These are phyloP conservation scores for Gypsophila paniculata DNA, from an alignment of 179 eudicot species.

Conservation along the genomic window DNA sequence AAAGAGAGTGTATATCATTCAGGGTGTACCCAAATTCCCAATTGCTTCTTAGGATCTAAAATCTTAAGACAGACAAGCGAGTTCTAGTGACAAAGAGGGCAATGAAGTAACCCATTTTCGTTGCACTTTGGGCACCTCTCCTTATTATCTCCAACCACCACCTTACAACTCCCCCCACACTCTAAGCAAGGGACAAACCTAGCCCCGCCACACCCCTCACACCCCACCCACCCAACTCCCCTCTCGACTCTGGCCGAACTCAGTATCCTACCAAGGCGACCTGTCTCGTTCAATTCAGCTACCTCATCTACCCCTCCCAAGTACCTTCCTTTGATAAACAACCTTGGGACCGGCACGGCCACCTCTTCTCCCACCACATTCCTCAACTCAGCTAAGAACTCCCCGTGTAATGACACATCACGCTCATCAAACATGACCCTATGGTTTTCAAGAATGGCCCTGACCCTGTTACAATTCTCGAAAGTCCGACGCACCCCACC, in stretches of 20 bases:
- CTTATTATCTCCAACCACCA: conserved; percentile 32
- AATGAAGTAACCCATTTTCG: conserved; percentile 70
- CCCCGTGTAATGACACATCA: conserved; percentile 66
- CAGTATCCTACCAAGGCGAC: conserved; percentile 59
- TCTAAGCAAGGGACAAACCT: conserved; percentile 82
- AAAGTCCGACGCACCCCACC: conserved; percentile 76
- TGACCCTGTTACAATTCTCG: conserved; percentile 68
- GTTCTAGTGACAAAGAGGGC: conserved; percentile 47
- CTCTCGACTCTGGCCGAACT: conserved; percentile 67
- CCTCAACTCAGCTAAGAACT: conserved; percentile 53
- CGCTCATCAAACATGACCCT: conserved; percentile 78
- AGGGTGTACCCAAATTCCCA: no score
- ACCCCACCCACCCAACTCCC: conserved; percentile 64
- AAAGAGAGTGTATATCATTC: no score
- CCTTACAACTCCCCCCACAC: conserved; percentile 86
- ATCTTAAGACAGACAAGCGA: no score
- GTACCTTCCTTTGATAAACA: conserved; percentile 80
- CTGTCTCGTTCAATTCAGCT: conserved; percentile 68
- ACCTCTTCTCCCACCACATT: conserved; percentile 41
- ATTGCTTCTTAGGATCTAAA: no score
- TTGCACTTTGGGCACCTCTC: conserved; percentile 74
- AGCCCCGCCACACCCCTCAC: conserved; percentile 87
- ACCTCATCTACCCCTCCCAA: conserved; percentile 81
- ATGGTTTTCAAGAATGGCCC: conserved; percentile 62
- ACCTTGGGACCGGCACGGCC: conserved; percentile 54